Conservation (phyloP, 257 asterid genomes). For the Ballota nigra region DNA sequence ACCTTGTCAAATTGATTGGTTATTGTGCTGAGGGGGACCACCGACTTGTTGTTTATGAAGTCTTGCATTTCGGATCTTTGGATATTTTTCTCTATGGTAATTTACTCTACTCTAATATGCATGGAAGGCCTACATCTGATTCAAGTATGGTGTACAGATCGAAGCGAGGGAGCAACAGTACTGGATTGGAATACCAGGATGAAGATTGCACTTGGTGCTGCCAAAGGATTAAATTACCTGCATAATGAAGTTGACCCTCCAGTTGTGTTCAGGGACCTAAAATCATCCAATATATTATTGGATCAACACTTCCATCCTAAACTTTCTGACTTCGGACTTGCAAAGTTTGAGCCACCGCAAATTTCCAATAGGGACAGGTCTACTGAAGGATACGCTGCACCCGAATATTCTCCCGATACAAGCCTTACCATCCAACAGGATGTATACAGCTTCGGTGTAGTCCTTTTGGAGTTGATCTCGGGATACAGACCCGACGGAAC, state of each 20-base stretch:
- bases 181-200: slow-evolving; percentile 75
- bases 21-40: slow-evolving; percentile 44
- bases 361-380: slow-evolving; percentile 49
- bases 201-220: slow-evolving; percentile 83
- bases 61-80: slow-evolving; percentile 46
- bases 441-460: slow-evolving; percentile 80
- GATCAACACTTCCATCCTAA: slow-evolving; percentile 67
- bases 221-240: slow-evolving; percentile 74
- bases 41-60: slow-evolving; percentile 49
- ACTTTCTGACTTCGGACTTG: slow-evolving; percentile 82
- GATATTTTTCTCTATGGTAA: slow-evolving; percentile 52
- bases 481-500: slow-evolving; percentile 21
- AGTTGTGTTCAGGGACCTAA: slow-evolving; percentile 74
- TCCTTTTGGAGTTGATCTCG: slow-evolving; percentile 70
- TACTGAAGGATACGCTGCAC: slow-evolving; percentile 92
- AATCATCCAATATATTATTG: slow-evolving; percentile 70
- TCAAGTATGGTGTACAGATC: background rate
- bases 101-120: background rate
- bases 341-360: slow-evolving; percentile 36
- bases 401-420: slow-evolving; percentile 76
- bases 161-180: background rate
- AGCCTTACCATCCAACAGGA: slow-evolving; percentile 70
- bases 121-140: background rate
- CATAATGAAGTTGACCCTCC: slow-evolving; percentile 62
- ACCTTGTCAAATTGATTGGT: slow-evolving; percentile 50